These are phyloP conservation scores for Schoenoplectus tabernaemontani DNA, from an alignment of 202 grass and related monocot genomes.

Conservation along the genomic window DNA sequence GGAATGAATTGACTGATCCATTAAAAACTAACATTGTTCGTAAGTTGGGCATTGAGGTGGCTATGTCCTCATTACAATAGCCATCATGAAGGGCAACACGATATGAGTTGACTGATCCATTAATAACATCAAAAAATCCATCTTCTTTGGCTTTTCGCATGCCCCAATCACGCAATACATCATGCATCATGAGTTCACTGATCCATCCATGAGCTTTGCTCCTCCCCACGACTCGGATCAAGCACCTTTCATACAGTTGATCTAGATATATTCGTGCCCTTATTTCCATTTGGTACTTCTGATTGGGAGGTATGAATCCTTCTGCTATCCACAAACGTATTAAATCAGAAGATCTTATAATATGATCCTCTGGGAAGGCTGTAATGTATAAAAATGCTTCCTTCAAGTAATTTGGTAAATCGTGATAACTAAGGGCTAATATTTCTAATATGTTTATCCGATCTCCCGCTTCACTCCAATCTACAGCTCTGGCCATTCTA, in stretches of 20 bases:
- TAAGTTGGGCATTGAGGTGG: background rate
- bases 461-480: background rate
- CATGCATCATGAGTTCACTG: background rate
- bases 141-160: background rate
- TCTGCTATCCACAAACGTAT: conserved; percentile 23
- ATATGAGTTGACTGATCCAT: background rate
- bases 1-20: background rate
- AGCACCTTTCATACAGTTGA: conserved; percentile 16
- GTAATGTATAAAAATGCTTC: background rate
- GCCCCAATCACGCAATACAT: background rate
- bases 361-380: background rate
- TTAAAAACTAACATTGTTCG: conserved; percentile 22
- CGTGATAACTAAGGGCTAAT: background rate
- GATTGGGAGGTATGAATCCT: conserved; percentile 27
- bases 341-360: background rate
- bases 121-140: background rate
- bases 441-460: background rate
- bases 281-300: conserved; percentile 12
- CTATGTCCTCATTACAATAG: background rate
- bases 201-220: background rate
- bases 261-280: background rate
- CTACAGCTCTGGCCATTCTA: background rate
- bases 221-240: background rate
- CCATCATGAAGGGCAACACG: background rate
- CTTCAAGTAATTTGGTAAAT: background rate